A percentile compares a stretch with the other conserved stretches of the same genome.
These are phyloP conservation scores for Zygoascus flipseniorum DNA, from an alignment of 805 yeast species.

Conservation along the genomic window DNA sequence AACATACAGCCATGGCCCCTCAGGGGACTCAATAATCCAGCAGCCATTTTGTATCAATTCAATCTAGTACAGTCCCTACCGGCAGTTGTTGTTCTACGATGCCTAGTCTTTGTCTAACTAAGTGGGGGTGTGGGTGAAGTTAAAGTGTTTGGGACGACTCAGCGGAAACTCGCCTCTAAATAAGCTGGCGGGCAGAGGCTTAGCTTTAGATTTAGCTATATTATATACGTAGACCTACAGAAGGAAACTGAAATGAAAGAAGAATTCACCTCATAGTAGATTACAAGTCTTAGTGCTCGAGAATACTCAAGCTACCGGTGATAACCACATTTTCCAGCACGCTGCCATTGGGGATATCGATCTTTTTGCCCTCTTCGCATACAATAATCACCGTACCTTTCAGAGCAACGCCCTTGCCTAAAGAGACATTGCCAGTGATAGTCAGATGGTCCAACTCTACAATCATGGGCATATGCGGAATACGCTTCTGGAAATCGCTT, in stretches of 20 bases:
- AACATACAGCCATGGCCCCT: background rate
- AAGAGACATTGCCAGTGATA: slow-evolving; percentile 88
- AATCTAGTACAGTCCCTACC: background rate
- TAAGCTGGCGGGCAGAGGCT: background rate
- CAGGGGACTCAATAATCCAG: background rate
- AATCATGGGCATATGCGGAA: slow-evolving; percentile 92
- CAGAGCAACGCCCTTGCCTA: slow-evolving; percentile 83
- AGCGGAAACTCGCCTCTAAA: background rate
- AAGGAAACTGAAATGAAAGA: background rate
- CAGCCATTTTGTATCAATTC: background rate
- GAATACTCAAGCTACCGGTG: slow-evolving; percentile 90
- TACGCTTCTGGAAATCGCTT: slow-evolving; percentile 77
- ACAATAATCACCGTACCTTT: slow-evolving; percentile 98
- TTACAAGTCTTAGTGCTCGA: slow-evolving; percentile 60
- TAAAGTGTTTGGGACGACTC: background rate
- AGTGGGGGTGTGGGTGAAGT: background rate
- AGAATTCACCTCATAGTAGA: background rate
- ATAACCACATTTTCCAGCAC: slow-evolving; percentile 92
- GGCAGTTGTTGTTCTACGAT: background rate
- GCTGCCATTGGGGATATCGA: slow-evolving; percentile 95
- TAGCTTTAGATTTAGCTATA: background rate
- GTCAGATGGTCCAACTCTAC: slow-evolving; percentile 95
- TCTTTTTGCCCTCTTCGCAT: slow-evolving; percentile 92
- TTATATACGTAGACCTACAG: background rate
- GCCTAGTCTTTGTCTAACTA: background rate